Evolutionary conservation across 2,329 filamentous ascomycete genomes (phyloP), one percentile per base, ranked within the genome.

Genomic region (Penicillium paneum): DNA sequence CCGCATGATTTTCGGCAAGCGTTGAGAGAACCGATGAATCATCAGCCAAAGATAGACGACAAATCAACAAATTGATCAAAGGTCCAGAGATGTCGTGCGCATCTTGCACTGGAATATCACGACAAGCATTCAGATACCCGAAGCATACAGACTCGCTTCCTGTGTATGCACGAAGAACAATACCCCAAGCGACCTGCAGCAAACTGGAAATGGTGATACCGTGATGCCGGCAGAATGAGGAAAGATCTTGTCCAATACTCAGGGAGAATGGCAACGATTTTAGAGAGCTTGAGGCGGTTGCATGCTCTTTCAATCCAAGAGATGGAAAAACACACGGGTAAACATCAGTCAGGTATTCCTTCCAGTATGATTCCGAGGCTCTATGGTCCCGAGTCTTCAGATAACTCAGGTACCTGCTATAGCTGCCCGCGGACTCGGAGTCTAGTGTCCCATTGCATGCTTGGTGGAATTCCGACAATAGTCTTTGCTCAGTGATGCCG

Each of bases 321-420:
- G 44, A 41, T 8, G 56, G 58, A 11, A 55, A 60, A 8, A 52
- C 11, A 31, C 50, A 58, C 12, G 55, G 40, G 11, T 34, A 4
- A 3, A 47, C 26, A 31, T n/a, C 19, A 57, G 26, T 19, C 56
- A 51, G 17, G 24, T 53, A 55, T n/a, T 53, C 13, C 44, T 49
- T 53, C 51, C 51, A 52, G 19, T 52, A 41, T 3, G 4, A 4
- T 24, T 46, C 34, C 12, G 49, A 52, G 13, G 15, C 35, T n/a
- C 12, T 12, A 55, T 39, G 3, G 12, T 11, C 11, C 12, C 5
- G 29, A 12, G 11, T 12, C 28, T 28, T 32, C 32, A 47, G 32
- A 26, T 47, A 47, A 11, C 12, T 12, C 12, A 31, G 29, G 21
- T 24, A 24, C 21, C 21, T 24, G 21, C 21, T 24, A 24, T 24